Evolutionary conservation across 768 basidiomycete species (phyloP).

Genomic region (Strobilomyces dryophilus): DNA sequence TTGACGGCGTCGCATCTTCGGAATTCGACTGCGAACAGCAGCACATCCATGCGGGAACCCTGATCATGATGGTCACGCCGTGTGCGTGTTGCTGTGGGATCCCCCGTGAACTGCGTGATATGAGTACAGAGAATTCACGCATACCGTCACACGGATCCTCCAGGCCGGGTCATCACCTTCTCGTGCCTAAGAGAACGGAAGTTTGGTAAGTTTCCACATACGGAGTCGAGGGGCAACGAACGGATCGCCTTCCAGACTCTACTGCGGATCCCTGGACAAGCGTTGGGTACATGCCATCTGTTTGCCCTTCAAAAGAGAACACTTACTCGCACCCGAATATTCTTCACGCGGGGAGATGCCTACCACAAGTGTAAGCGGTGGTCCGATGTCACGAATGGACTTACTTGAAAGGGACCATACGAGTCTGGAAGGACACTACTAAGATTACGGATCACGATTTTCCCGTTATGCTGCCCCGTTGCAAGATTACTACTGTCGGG

Average conservation of each 20-base stretch:
- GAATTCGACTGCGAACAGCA: neutral
- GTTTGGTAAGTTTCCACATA: neutral
- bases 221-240: neutral
- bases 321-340: neutral
- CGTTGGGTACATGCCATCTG: neutral
- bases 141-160: neutral
- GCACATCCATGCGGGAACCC: constrained; percentile 1
- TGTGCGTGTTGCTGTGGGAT: neutral
- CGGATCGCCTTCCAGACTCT: neutral
- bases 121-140: neutral
- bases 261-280: neutral
- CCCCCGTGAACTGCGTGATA: neutral
- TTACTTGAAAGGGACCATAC: neutral
- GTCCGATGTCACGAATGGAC: neutral
- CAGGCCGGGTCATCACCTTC: neutral
- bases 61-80: neutral
- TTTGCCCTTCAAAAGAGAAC: neutral
- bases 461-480: neutral
- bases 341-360: neutral
- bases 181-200: neutral
- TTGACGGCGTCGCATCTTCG: neutral
- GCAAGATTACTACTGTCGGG: neutral
- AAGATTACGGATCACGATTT: neutral
- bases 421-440: constrained; percentile 1
- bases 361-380: too few species aligned